Evolutionary conservation across 495 filamentous ascomycete genomes (phyloP).

Genomic region (Aspergillus coremiiformis): DNA sequence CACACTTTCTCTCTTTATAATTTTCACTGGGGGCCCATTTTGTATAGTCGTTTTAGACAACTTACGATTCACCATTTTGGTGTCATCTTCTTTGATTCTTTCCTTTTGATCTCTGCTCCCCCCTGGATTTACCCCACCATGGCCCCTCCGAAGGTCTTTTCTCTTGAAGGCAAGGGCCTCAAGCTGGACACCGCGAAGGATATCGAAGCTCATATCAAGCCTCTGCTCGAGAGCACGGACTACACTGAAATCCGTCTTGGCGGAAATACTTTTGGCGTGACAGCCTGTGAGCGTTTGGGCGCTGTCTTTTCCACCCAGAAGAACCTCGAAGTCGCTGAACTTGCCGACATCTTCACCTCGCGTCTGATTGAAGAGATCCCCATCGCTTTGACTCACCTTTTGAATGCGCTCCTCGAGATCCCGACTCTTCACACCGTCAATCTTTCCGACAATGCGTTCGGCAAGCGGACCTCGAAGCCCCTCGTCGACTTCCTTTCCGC

Average conservation of each 20-base stretch:
- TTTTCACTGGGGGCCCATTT: neutral
- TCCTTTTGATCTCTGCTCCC: neutral
- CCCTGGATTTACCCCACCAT: conserved; percentile 39
- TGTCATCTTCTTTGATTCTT: neutral
- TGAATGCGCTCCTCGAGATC: conserved; percentile 77
- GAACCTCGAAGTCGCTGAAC: conserved; percentile 72
- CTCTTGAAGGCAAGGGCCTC: conserved; percentile 80
- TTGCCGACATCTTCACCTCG: conserved; percentile 95
- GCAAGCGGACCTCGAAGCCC: conserved; percentile 79
- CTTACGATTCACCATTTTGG: neutral
- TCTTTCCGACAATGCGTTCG: conserved; percentile 96
- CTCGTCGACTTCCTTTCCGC: conserved; percentile 78
- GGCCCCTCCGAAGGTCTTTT: conserved; percentile 67
- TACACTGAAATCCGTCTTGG: conserved; percentile 77
- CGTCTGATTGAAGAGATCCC: conserved; percentile 93
- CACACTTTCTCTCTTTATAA: neutral
- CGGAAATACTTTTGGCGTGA: conserved; percentile 87
- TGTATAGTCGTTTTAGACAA: neutral
- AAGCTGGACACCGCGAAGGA: conserved; percentile 85
- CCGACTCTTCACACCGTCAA: conserved; percentile 83
- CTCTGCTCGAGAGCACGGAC: conserved; percentile 59
- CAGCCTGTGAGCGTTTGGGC: conserved; percentile 75
- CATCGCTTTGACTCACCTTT: conserved; percentile 72
- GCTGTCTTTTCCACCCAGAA: conserved; percentile 73
- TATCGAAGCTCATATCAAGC: conserved; percentile 74